Base-by-base conservation (phyloP, 202 grass and related monocot genomes). In the Panicum hallii region DNA sequence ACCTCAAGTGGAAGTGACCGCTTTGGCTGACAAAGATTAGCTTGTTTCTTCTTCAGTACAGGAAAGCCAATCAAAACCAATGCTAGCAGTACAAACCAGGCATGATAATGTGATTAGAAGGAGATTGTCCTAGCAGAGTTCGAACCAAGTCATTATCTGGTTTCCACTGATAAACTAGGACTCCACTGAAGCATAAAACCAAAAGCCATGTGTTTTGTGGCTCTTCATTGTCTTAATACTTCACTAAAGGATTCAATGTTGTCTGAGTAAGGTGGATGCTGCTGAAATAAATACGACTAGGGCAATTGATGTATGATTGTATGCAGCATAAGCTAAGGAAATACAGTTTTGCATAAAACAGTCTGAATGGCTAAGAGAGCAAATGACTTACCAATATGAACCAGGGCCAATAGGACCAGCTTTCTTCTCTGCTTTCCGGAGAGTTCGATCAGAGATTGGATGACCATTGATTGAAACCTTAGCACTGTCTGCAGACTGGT, bases 401-500 rank as follows among this genome's bases (percentile, higher is more conserved):
- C 95, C 95, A 76, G 91, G 89, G 87, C 78, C 66, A 55, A 98
- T 82, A 36, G 78, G 89, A 34, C 95, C 95, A 63, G 89, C 83
- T 83, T 95, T 89, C 85, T 93, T 92, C 86, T 98, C 95, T 42
- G 91, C 93, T 67, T 90, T 92, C 79, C 89, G 84, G 81, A 95
- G 83, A 79, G 86, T 83, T 11, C 86, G 85, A 42, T 98, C 95
- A 58, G 91, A 91, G 87, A 98, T 98, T 72, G 89, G 86, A 76
- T 93, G 88, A 20, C 93, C 93, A 90, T 98, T 98, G 70, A 98
- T 75, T 8, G 78, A 93, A 80, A 98, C 91, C 87, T 87, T 92
- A 47, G 69, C 79, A 75, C n/a, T 88, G 69, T 87, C 87, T 46
- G 84, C 45, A 34, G 89, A 81, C 63, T 88, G 87, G 65, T 88